Conservation (phyloP, 75 land plant species). For the Selaginella tamariscina region DNA sequence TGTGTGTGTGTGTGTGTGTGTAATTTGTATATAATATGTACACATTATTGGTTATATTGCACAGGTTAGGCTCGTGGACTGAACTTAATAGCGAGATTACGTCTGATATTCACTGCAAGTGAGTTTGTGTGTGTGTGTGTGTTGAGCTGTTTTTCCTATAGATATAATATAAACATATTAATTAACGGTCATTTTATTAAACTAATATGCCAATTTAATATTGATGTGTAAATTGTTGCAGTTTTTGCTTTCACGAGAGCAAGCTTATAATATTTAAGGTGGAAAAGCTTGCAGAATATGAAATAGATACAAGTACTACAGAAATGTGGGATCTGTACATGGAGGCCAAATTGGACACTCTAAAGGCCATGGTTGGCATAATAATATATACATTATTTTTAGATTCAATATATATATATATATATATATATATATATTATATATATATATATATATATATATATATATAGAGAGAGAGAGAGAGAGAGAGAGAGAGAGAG, state of each 20-base stretch:
- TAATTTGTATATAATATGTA: no score
- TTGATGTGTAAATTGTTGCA: neutral
- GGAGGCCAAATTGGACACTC: constrained; percentile 15
- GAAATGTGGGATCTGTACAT: constrained; percentile 22
- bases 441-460: no score
- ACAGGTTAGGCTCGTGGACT: neutral
- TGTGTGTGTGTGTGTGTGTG: no score
- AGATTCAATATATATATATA: neutral
- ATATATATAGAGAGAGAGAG: no score
- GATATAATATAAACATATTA: no score
- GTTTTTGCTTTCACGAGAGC: neutral
- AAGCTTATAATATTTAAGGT: neutral
- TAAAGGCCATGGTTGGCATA: constrained; percentile 17
- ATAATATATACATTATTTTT: neutral
- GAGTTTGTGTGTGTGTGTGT: no score
- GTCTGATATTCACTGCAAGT: neutral
- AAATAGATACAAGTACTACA: constrained; percentile 8
- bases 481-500: no score
- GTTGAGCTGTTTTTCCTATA: no score
- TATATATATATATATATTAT: no score
- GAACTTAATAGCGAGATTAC: neutral
- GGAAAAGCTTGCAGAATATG: neutral
- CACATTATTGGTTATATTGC: no score
- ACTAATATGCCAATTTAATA: neutral
- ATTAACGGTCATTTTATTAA: no score